Percentiles rank a stretch among this genome's conserved stretches.
Evolutionary conservation across 805 yeast species (phyloP).

Genomic region (Wickerhamomyces silvicola): DNA sequence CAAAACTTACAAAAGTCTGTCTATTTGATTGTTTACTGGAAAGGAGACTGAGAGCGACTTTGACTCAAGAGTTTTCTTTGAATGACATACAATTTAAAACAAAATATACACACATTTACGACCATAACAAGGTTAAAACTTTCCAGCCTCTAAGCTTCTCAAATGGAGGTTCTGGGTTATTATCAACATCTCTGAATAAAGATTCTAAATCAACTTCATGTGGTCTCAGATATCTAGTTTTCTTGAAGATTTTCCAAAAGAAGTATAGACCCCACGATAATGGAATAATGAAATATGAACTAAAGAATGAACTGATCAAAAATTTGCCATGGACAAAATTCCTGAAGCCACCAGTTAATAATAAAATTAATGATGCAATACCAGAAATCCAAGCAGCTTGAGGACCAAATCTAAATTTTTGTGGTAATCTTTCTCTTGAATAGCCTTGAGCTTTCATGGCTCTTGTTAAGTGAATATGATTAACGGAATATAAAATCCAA

Average conservation of each 20-base stretch:
- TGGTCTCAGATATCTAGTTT: conserved; percentile 27
- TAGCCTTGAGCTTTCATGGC: conserved; percentile 35
- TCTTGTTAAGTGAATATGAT: conserved; percentile 26
- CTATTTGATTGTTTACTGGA: too few species aligned
- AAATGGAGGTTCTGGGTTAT: conserved; percentile 24
- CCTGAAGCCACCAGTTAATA: conserved; percentile 31
- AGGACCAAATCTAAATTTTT: conserved; percentile 12
- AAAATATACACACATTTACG: not conserved
- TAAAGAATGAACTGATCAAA: conserved; percentile 9
- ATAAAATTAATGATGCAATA: conserved; percentile 19
- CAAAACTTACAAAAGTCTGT: too few species aligned
- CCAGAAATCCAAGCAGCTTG: conserved; percentile 29
- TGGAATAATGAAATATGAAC: conserved; percentile 20
- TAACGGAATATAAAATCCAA: conserved; percentile 28
- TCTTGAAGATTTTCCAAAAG: conserved; percentile 29
- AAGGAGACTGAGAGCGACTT: too few species aligned
- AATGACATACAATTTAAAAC: not conserved
- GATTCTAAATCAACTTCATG: conserved; percentile 34
- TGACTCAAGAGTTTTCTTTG: too few species aligned
- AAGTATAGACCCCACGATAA: conserved; percentile 24
- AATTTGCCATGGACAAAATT: conserved; percentile 29
- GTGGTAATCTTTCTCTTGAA: conserved; percentile 17
- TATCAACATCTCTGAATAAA: conserved; percentile 26
- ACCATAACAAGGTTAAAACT: conserved; percentile 14
- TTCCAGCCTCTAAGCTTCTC: conserved; percentile 15